These are phyloP conservation scores for Urtica urens DNA, from an alignment of 306 rosid genomes.

Conservation along the genomic window DNA sequence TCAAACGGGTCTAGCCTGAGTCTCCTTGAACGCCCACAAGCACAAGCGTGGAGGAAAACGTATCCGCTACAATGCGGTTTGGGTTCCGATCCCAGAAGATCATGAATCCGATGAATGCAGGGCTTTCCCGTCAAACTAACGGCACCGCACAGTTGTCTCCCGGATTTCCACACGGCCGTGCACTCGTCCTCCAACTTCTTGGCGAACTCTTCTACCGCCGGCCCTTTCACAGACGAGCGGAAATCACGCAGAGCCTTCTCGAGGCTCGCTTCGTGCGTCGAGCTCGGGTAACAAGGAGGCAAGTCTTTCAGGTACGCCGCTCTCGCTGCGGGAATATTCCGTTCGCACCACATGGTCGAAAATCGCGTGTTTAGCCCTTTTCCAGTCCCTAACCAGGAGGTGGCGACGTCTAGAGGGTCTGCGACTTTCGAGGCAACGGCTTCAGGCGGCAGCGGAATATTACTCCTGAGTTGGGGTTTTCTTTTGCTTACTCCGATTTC, in stretches of 20 bases:
- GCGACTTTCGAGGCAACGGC: constrained; percentile 35
- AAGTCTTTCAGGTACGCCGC: constrained; percentile 80
- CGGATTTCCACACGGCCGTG: constrained; percentile 70
- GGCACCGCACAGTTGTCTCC: constrained; percentile 86
- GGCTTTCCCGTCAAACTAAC: constrained; percentile 90
- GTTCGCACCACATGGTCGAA: constrained; percentile 77
- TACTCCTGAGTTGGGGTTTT: constrained; percentile 51
- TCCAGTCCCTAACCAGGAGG: constrained; percentile 72
- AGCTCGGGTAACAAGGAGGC: constrained; percentile 71
- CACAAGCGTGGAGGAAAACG: constrained; percentile 80
- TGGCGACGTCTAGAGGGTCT: constrained; percentile 63
- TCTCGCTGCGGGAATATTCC: constrained; percentile 61
- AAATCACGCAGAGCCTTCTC: constrained; percentile 64
- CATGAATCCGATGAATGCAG: constrained; percentile 80
- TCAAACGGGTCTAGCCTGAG: constrained; percentile 79
- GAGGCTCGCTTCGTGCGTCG: constrained; percentile 57
- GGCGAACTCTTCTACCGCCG: constrained; percentile 53
- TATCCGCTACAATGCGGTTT: constrained; percentile 76
- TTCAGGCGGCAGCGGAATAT: constrained; percentile 30
- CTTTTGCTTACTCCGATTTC: constrained; percentile 53
- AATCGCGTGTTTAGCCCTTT: constrained; percentile 59
- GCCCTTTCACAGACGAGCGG: constrained; percentile 71
- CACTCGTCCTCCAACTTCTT: constrained; percentile 77
- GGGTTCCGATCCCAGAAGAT: constrained; percentile 27
- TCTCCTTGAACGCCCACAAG: constrained; percentile 75